Percentiles rank a stretch among this genome's conserved stretches.
These are phyloP conservation scores for Colletotrichum costaricense DNA, from an alignment of 2,329 filamentous ascomycete genomes.

Conservation along the genomic window DNA sequence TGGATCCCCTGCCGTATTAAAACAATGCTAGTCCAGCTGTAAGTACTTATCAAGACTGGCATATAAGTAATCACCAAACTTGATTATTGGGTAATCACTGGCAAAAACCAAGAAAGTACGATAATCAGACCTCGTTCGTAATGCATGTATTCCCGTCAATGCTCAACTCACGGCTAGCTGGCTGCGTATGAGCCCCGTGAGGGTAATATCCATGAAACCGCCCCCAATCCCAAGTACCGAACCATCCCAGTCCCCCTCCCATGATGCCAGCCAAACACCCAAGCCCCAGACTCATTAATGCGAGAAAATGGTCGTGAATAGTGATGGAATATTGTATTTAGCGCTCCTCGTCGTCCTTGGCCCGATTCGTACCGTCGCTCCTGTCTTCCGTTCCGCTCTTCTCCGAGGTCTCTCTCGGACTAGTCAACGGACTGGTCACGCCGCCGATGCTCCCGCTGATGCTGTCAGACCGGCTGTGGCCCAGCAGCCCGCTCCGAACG, in stretches of 20 bases:
- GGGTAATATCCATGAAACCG: conserved; percentile 25
- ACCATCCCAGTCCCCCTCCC: neutral
- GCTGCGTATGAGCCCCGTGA: conserved; percentile 8
- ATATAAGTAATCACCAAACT: neutral
- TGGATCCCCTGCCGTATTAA: conserved; percentile 67
- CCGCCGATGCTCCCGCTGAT: conserved; percentile 80
- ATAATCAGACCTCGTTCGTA: conserved; percentile 15
- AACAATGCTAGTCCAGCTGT: neutral
- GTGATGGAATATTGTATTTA: neutral
- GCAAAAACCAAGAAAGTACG: neutral
- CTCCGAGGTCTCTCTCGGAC: conserved; percentile 57
- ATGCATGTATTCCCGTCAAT: conserved; percentile 26
- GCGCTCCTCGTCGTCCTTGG: conserved; percentile 43
- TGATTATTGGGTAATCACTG: neutral
- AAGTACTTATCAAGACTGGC: neutral
- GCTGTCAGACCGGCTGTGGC: conserved; percentile 85
- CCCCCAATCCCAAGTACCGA: neutral
- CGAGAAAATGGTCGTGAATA: conserved; percentile 20
- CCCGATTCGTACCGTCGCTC: conserved; percentile 42
- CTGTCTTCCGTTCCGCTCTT: conserved; percentile 44
- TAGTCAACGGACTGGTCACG: conserved; percentile 71
- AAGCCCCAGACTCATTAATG: conserved; percentile 15
- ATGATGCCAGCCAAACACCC: conserved; percentile 16
- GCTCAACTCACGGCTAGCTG: conserved; percentile 5
- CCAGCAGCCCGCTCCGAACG: conserved; percentile 79